Evolutionary conservation across 1,284 basidiomycete species (phyloP).

Genomic region (Boletus austroedulis): DNA sequence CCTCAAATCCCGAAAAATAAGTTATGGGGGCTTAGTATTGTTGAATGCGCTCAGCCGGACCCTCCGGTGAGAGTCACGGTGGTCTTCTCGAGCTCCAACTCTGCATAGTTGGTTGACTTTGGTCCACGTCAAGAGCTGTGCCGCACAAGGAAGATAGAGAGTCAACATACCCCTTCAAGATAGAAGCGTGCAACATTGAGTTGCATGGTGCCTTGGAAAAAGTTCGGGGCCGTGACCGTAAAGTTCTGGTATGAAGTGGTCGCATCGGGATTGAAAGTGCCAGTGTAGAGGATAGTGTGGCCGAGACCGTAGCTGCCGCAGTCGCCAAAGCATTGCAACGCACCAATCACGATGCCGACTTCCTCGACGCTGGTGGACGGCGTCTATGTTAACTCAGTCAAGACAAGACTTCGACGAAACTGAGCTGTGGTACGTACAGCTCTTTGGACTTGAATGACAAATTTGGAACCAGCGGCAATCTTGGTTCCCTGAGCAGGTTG

Average conservation of each 20-base stretch:
- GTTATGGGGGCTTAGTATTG: too few relatives aligned
- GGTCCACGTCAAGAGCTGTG: not conserved
- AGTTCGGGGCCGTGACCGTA: not conserved
- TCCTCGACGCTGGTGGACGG: slow-evolving; percentile 35
- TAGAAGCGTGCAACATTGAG: slow-evolving; percentile 1
- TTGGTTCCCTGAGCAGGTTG: slow-evolving; percentile 36
- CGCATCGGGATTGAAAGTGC: slow-evolving; percentile 40
- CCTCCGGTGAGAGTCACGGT: fast-evolving
- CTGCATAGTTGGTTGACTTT: not conserved
- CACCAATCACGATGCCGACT: slow-evolving; percentile 44
- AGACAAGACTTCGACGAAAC: not conserved
- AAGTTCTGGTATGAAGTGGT: not conserved
- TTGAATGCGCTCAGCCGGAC: not conserved
- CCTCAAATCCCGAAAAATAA: not conserved
- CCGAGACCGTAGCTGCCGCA: slow-evolving; percentile 38
- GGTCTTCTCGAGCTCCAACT: not conserved
- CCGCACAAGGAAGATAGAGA: not conserved
- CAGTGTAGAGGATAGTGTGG: slow-evolving; percentile 41
- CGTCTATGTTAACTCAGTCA: slow-evolving; percentile 30
- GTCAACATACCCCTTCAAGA: not conserved
- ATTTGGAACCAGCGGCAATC: slow-evolving; percentile 36
- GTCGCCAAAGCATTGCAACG: slow-evolving; percentile 34
- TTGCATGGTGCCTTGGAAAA: not conserved
- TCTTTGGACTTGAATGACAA: slow-evolving; percentile 45
- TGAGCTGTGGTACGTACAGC: slow-evolving; percentile 37